Evolutionary conservation across 1,284 basidiomycete species (phyloP).

Genomic region (Porogramme epimiltina): DNA sequence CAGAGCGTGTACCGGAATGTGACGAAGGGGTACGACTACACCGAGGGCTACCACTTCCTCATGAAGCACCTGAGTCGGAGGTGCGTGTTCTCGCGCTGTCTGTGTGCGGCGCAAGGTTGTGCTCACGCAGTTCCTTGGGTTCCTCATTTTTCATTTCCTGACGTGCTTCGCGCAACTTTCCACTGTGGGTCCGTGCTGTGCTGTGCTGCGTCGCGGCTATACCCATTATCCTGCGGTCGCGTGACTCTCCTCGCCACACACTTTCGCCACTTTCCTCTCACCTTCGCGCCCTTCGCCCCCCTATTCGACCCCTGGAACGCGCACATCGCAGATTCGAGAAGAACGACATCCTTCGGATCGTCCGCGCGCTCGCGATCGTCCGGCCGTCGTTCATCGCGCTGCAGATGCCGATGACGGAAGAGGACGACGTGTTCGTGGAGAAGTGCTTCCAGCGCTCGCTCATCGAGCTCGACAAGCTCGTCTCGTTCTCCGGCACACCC

Average conservation of each 20-base stretch:
- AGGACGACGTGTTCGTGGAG: constrained; percentile 95
- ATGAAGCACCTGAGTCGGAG: constrained; percentile 89
- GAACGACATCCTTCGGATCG: constrained; percentile 92
- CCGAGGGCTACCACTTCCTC: constrained; percentile 90
- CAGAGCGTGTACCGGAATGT: constrained; percentile 76
- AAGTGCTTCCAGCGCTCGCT: constrained; percentile 93
- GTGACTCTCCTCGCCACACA: too few relatives aligned
- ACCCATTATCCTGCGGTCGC: too few relatives aligned
- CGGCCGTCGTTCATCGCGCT: constrained; percentile 94
- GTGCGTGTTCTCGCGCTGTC: constrained; percentile 48
- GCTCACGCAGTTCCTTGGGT: background rate
- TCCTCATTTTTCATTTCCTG: background rate
- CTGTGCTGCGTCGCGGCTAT: background rate
- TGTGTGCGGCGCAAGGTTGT: constrained; percentile 9
- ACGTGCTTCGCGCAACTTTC: background rate
- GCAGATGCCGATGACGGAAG: constrained; percentile 92
- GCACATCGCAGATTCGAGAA: constrained; percentile 82
- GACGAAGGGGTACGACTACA: constrained; percentile 87
- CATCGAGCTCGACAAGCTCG: constrained; percentile 94
- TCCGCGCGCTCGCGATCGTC: constrained; percentile 92
- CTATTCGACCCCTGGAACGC: background rate
- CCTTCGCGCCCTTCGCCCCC: too few relatives aligned
- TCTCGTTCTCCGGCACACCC: constrained; percentile 97
- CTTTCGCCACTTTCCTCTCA: background rate
- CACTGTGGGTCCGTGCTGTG: constrained; percentile 10